Percentiles rank a stretch among this genome's conserved stretches.
These are phyloP conservation scores for Microbotryum lychnidis-dioicae DNA, from an alignment of 1,284 basidiomycete genomes.

Conservation along the genomic window DNA sequence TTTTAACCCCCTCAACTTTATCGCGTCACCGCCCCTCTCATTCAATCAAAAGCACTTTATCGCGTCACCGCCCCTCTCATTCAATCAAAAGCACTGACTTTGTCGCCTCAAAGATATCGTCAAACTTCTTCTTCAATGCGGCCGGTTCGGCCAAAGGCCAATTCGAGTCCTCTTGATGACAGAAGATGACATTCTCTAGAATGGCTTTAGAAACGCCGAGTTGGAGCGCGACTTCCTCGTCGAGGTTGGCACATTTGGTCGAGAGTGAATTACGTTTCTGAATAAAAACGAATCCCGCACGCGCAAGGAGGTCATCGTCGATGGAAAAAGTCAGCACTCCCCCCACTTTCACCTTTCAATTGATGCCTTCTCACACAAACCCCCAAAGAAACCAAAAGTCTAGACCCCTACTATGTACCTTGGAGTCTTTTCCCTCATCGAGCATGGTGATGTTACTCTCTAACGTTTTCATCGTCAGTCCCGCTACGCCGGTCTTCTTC, in stretches of 20 bases:
- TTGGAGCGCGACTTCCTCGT: slow-evolving; percentile 80
- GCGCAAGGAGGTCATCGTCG: background rate
- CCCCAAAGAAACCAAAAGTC: too few species aligned
- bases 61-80: slow-evolving; percentile 8
- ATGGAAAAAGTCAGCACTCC: too few species aligned
- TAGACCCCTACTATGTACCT: slow-evolving; percentile 47
- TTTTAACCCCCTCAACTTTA: background rate
- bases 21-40: slow-evolving; percentile 7
- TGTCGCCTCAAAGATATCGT: slow-evolving; percentile 98
- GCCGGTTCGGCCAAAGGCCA: slow-evolving; percentile 94
- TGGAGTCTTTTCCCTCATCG: slow-evolving; percentile 60
- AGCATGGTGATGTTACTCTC: slow-evolving; percentile 78
- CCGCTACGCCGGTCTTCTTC: slow-evolving; percentile 59
- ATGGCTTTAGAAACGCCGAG: slow-evolving; percentile 97
- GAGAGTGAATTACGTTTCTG: slow-evolving; percentile 75
- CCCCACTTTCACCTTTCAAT: too few species aligned
- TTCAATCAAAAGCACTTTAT: slow-evolving; percentile 1
- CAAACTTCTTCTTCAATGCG: slow-evolving; percentile 73
- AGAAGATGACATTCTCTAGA: slow-evolving; percentile 98
- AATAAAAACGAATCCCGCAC: background rate
- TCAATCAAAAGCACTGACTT: slow-evolving; percentile 49
- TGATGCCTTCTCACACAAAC: too few species aligned
- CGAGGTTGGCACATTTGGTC: slow-evolving; percentile 94
- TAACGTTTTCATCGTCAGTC: slow-evolving; percentile 92
- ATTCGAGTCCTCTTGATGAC: slow-evolving; percentile 98